A percentile compares a stretch with the other conserved stretches of the same genome.
These are phyloP conservation scores for Neoboletus subvelutipes DNA, from an alignment of 768 basidiomycete species.

Conservation along the genomic window DNA sequence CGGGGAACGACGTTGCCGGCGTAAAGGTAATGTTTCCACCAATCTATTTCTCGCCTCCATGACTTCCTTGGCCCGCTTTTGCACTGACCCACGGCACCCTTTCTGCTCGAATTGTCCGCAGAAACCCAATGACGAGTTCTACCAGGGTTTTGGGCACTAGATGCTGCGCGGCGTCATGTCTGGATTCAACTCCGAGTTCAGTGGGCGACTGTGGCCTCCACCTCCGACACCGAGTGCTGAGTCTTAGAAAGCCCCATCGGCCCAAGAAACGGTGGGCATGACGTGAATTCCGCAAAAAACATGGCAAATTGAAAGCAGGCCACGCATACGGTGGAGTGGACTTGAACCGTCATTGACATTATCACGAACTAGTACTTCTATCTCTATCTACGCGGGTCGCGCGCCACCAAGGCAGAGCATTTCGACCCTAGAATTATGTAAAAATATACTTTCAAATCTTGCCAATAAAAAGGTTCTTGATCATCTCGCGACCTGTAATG, in stretches of 20 bases:
- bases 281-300: not conserved
- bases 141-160: slow-evolving; percentile 2
- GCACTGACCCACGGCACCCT: not conserved
- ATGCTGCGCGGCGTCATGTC: not conserved
- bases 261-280: not conserved
- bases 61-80: not conserved
- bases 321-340: not conserved
- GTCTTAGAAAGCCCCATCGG: no score
- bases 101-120: not conserved
- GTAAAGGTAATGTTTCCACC: not conserved
- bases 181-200: not conserved
- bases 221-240: not conserved
- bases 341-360: not conserved
- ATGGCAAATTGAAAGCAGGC: not conserved
- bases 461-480: slow-evolving; percentile 75
- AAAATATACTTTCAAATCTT: slow-evolving; percentile 60
- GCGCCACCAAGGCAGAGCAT: not conserved
- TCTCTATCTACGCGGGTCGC: not conserved
- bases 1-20: not conserved
- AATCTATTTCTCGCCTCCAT: not conserved
- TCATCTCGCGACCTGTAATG: slow-evolving; percentile 82
- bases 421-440: not conserved
- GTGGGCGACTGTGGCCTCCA: not conserved
- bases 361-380: not conserved
- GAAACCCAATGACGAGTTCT: not conserved